Evolutionary conservation across 805 yeast species (phyloP).

Genomic region (Candida quercuum): DNA sequence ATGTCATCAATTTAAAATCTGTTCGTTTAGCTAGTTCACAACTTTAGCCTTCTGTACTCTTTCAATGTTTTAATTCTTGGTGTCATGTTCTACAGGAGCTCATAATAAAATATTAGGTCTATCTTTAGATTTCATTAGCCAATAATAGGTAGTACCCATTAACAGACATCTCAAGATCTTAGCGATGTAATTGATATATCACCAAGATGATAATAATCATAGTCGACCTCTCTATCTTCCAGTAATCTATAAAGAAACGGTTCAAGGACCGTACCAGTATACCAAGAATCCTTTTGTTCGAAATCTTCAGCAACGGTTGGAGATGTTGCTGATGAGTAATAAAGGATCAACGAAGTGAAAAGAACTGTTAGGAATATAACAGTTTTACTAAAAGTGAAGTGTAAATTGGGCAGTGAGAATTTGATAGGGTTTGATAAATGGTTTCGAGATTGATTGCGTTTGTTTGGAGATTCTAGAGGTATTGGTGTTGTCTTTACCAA

Average conservation of each 20-base stretch:
- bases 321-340: not conserved
- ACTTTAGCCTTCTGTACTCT: too few relatives aligned
- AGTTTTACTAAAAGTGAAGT: too few relatives aligned
- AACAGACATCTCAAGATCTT: constrained; percentile 7
- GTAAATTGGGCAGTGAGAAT: not conserved
- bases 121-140: too few relatives aligned
- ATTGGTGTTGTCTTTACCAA: not conserved
- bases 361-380: too few relatives aligned
- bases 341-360: not conserved
- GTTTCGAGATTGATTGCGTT: too few relatives aligned
- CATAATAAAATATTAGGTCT: too few relatives aligned
- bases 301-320: not conserved
- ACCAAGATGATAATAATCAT: constrained; percentile 18
- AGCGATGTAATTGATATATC: constrained; percentile 10
- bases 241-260: constrained; percentile 10
- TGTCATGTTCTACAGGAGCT: too few relatives aligned
- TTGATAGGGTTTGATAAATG: not conserved
- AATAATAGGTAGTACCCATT: too few relatives aligned
- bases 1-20: too few relatives aligned
- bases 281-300: constrained; percentile 8
- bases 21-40: too few relatives aligned
- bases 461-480: not conserved
- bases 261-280: constrained; percentile 13
- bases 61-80: too few relatives aligned
- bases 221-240: constrained; percentile 18